Base-by-base conservation (phyloP, 2,329 filamentous ascomycete genomes). In the Neofusicoccum sp. region DNA sequence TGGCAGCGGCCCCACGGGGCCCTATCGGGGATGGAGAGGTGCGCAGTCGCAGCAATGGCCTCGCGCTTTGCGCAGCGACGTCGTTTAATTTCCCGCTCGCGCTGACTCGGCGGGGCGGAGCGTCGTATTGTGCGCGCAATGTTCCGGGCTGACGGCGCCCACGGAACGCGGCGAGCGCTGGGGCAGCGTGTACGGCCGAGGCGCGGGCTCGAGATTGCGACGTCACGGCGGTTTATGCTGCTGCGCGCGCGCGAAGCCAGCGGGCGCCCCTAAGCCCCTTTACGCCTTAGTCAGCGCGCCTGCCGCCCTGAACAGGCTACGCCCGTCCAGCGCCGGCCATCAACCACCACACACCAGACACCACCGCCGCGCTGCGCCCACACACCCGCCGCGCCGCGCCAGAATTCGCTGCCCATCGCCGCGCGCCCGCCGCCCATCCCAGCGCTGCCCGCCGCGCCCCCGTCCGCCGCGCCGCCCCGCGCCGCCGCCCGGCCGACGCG, bases 181-280 rank as follows among this genome's bases (percentile, higher is more conserved):
- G 20, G 28, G 26, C 3, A 16, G 44, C 11, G 28, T 26, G 6
- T 6, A 11, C 6, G 48, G 48, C 31, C n/a, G 33, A 28, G 20
- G 6, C 33, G 33, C 11, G 44, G n/a, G 8, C 24, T 28, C 30
- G 20, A 43, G 51, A 56, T 56, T 56, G 51, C 51, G 51, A 44
- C 51, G 51, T 56, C 51, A 56, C 51, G 36, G 36, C 7, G 34
- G 48, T n/a, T 40, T n/a, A 30, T 36, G 31, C 36, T 28, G 16
- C 24, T 6, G 6, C 49, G 11, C 24, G 48, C 14, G 26, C 11
- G 20, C 26, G 28, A 28, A 36, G 51, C 51, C 51, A 43, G 14
- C 51, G 7, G 51, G n/a, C 33, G 51, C 51, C 51, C 51, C 51
- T 30, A 40, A 56, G 51, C 51, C 51, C 51, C 51, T 56, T 56